A percentile compares a stretch with the other conserved stretches of the same genome.
phyloP scores from a whole-genome alignment of 768 basidiomycete species.

The Roridomyces roridus region DNA sequence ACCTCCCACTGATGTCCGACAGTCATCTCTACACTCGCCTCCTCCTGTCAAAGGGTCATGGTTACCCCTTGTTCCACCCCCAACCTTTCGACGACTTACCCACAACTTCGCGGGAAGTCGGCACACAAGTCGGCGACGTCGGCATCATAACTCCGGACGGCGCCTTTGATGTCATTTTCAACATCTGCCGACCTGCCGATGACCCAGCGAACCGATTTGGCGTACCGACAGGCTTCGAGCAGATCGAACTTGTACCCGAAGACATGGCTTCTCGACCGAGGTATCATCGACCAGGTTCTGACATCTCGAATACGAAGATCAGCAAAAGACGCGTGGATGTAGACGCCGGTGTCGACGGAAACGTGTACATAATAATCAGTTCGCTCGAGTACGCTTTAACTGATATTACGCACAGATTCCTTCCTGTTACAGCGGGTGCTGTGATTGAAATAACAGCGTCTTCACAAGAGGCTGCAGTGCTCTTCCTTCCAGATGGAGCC shows the following conservation, averaged over 20 bases:
- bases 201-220: slow-evolving; percentile 4
- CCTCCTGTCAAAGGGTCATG: neutral
- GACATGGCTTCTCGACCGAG: neutral
- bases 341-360: slow-evolving; percentile 1
- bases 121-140: slow-evolving; percentile 18
- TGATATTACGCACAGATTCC: neutral
- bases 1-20: slow-evolving; percentile 5
- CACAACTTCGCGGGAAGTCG: neutral
- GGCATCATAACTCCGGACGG: slow-evolving; percentile 18
- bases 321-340: slow-evolving; percentile 4
- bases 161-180: slow-evolving; percentile 20
- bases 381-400: neutral
- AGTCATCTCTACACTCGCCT: slow-evolving; percentile 1
- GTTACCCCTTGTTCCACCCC: neutral
- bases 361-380: neutral
- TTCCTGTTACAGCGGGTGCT: slow-evolving; percentile 1
- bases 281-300: slow-evolving; percentile 2
- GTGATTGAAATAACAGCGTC: neutral
- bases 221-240: slow-evolving; percentile 9
- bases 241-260: neutral
- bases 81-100: slow-evolving; percentile 5
- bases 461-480: slow-evolving; percentile 10
- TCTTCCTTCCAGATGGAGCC: slow-evolving; percentile 16
- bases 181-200: slow-evolving; percentile 11
- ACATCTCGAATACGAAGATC: neutral